Evolutionary conservation across 2,329 filamentous ascomycete genomes (phyloP).

Genomic region (Ceratocystis destructans): DNA sequence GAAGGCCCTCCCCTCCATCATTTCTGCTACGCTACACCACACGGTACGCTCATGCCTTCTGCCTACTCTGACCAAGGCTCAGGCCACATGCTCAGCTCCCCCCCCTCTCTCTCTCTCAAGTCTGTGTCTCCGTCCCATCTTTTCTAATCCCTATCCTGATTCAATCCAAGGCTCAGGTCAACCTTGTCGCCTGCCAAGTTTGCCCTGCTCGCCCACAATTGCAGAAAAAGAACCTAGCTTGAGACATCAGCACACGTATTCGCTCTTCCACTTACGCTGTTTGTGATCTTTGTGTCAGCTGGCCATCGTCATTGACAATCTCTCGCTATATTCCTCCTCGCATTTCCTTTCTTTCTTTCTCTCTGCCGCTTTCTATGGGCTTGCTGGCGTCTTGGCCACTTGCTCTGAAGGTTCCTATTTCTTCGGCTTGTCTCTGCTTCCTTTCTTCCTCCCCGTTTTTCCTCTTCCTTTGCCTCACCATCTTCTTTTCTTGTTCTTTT

Average conservation of each 20-base stretch:
- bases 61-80: neutral
- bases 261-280: neutral
- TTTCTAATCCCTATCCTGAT: neutral
- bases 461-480: neutral
- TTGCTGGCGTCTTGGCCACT: neutral
- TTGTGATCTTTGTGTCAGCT: constrained; percentile 4
- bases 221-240: neutral
- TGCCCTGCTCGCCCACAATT: neutral
- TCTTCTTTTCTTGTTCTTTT: neutral
- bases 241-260: neutral
- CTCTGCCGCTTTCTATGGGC: neutral
- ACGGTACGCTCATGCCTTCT: neutral
- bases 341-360: neutral
- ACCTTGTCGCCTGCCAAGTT: constrained; percentile 3
- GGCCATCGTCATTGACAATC: neutral
- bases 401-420: neutral
- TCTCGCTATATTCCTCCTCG: neutral
- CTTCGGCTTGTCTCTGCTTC: neutral
- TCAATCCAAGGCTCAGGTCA: neutral
- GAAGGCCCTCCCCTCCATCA: neutral
- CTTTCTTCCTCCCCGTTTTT: neutral
- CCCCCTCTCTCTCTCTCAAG: neutral
- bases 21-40: no score
- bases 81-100: neutral
- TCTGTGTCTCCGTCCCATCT: constrained; percentile 1